Conservation (phyloP, 225 moss, liverwort and hornwort genomes). For the Ulota crispa region DNA sequence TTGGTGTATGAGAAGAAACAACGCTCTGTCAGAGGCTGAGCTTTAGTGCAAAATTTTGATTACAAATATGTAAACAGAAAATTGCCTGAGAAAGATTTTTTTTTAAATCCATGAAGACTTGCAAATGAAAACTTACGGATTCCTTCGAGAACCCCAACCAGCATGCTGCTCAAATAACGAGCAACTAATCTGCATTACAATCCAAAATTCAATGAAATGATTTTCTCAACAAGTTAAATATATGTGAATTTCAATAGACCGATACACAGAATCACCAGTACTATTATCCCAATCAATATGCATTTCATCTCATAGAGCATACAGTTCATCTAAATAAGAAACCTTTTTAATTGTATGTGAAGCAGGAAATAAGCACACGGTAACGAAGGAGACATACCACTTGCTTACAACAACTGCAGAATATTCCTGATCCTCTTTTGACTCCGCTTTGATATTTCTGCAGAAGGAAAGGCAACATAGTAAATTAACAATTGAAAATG, state of each 20-base stretch:
- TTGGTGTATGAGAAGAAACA: not conserved
- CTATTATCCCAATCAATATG: not conserved
- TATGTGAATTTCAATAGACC: not conserved
- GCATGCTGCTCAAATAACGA: conserved; percentile 99
- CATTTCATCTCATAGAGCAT: not conserved
- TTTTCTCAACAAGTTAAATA: not conserved
- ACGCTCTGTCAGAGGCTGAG: not conserved
- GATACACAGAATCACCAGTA: not conserved
- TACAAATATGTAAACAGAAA: not conserved
- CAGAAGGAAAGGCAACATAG: conserved; percentile 11
- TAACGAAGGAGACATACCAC: conserved; percentile 51
- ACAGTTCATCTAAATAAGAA: not conserved
- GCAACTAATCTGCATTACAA: conserved; percentile 83
- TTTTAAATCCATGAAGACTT: not conserved
- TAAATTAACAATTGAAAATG: not conserved
- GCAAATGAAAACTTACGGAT: conserved; percentile 74
- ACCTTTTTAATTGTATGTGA: not conserved
- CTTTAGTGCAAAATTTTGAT: not conserved
- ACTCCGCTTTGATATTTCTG: conserved; percentile 74
- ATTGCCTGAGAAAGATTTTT: not conserved
- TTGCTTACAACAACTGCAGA: conserved; percentile 84
- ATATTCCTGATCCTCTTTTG: conserved; percentile 74
- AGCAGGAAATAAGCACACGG: not conserved
- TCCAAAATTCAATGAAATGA: not conserved
- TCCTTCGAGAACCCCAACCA: conserved; percentile 98